Conservation (phyloP, 2,329 filamentous ascomycete genomes). For the Cytospora chrysosperma region DNA sequence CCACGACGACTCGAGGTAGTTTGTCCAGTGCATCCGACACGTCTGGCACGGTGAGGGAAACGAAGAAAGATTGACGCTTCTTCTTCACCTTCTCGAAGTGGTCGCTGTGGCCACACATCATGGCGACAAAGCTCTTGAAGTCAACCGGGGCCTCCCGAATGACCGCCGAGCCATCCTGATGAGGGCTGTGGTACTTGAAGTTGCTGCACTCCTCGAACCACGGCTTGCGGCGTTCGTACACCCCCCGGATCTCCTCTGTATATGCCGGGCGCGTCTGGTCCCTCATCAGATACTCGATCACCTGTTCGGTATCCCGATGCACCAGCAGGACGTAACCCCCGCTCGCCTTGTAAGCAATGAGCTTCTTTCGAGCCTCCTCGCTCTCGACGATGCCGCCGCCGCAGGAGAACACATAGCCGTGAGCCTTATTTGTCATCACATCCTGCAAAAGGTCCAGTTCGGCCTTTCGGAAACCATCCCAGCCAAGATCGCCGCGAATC, state of each 20-base stretch:
- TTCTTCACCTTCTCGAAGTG: constrained; percentile 57
- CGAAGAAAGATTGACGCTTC: constrained; percentile 83
- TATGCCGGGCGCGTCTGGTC: constrained; percentile 93
- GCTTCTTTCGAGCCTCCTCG: constrained; percentile 71
- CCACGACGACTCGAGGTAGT: constrained; percentile 72
- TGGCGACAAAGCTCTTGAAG: constrained; percentile 69
- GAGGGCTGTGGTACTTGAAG: constrained; percentile 85
- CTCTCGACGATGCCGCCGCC: constrained; percentile 92
- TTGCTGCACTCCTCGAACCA: constrained; percentile 95
- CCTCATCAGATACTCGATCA: constrained; percentile 82
- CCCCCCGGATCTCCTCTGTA: constrained; percentile 84
- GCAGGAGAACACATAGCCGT: constrained; percentile 83
- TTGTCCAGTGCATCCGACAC: constrained; percentile 62
- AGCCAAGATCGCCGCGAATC: constrained; percentile 69
- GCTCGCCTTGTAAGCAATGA: constrained; percentile 68
- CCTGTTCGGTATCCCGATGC: constrained; percentile 80
- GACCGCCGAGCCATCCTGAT: constrained; percentile 42
- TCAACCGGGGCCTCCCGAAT: constrained; percentile 57
- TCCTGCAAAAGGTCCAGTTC: constrained; percentile 74
- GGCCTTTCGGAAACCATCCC: constrained; percentile 82
- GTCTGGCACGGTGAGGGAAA: constrained; percentile 82
- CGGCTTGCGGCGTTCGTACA: constrained; percentile 84
- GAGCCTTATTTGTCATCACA: constrained; percentile 71
- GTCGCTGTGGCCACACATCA: constrained; percentile 62
- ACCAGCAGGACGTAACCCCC: constrained; percentile 86